Conservation (phyloP, 2,329 filamentous ascomycete species). For the Colletotrichum chlorophyti region DNA sequence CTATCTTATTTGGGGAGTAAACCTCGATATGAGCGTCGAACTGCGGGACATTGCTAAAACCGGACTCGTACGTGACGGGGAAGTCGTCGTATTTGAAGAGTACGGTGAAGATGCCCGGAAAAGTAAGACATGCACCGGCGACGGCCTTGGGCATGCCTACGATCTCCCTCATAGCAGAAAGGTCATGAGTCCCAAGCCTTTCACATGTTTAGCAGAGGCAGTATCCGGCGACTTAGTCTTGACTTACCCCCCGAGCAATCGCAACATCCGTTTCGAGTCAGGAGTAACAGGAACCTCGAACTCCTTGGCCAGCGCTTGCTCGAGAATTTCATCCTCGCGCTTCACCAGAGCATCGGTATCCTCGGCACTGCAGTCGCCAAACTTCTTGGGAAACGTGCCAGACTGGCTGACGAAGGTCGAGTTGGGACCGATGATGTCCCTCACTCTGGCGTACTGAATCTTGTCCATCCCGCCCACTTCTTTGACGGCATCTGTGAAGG, state of each 20-base stretch:
- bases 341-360: conserved; percentile 33
- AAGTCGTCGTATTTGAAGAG: conserved; percentile 55
- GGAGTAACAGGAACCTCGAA: conserved; percentile 38
- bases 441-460: conserved; percentile 61
- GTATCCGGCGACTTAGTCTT: no score
- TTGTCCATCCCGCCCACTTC: conserved; percentile 58
- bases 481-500: conserved; percentile 58
- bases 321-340: conserved; percentile 34
- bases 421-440: conserved; percentile 58
- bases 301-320: conserved; percentile 39
- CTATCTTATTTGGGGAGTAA: conserved; percentile 59
- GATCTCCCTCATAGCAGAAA: conserved; percentile 58
- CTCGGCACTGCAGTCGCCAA: conserved; percentile 44
- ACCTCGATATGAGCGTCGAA: conserved; percentile 62
- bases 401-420: conserved; percentile 53
- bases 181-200: conserved; percentile 56
- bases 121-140: conserved; percentile 41
- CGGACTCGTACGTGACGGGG: conserved; percentile 62
- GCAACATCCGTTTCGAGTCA: conserved; percentile 34
- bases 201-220: background rate
- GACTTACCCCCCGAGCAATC: conserved; percentile 34
- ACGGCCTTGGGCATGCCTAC: conserved; percentile 49
- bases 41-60: conserved; percentile 56
- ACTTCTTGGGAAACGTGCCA: conserved; percentile 52
- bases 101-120: conserved; percentile 42